Conservation (phyloP, 1,284 basidiomycete species). For the Ganoderma boninense region DNA sequence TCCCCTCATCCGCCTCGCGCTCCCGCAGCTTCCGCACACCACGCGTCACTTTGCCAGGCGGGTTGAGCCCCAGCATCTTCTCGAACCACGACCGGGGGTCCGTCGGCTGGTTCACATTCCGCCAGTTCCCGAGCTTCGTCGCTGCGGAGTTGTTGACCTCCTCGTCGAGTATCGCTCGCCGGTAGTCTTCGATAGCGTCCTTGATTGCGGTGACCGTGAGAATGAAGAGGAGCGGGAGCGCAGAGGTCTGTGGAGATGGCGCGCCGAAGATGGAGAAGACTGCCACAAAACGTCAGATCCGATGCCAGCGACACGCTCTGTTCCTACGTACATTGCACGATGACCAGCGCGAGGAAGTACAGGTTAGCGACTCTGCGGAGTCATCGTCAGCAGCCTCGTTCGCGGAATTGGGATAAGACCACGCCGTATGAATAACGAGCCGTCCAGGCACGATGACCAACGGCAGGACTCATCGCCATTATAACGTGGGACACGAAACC, state of each 20-base stretch:
- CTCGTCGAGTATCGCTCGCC: conserved; percentile 87
- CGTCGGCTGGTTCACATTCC: conserved; percentile 87
- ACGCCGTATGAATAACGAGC: too few species aligned
- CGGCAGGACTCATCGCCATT: too few species aligned
- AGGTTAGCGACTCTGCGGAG: conserved; percentile 83
- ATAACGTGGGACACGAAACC: too few species aligned
- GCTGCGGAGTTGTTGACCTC: conserved; percentile 92
- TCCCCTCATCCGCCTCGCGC: conserved; percentile 75
- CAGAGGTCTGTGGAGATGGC: conserved; percentile 83
- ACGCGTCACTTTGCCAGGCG: conserved; percentile 80
- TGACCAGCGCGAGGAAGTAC: conserved; percentile 88
- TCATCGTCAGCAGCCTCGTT: conserved; percentile 1
- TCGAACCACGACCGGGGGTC: conserved; percentile 84
- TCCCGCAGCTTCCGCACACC: conserved; percentile 90
- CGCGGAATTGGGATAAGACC: too few species aligned
- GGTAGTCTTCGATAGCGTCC: conserved; percentile 94
- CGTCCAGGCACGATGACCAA: too few species aligned
- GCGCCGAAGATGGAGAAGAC: conserved; percentile 94
- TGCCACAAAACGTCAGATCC: conserved; percentile 39
- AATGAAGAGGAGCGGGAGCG: conserved; percentile 91
- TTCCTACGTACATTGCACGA: conserved; percentile 73
- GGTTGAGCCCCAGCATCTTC: conserved; percentile 71
- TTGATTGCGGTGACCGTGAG: conserved; percentile 92
- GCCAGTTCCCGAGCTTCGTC: conserved; percentile 88
- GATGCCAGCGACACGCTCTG: background rate